Base-by-base conservation (phyloP, 768 basidiomycete genomes). In the Rhodotorula babjevae region DNA sequence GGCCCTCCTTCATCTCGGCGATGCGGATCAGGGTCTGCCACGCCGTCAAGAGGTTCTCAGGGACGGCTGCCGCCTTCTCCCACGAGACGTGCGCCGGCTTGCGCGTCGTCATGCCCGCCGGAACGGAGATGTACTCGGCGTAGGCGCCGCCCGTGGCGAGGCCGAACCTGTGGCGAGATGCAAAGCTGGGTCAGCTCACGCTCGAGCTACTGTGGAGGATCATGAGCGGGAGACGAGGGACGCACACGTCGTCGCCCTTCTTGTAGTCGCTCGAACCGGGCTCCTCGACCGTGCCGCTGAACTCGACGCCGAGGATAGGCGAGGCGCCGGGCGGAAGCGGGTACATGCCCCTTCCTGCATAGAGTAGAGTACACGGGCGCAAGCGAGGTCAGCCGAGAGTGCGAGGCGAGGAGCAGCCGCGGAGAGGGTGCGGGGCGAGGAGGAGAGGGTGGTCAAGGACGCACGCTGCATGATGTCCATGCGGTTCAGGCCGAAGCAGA, bases 21-120 rank as follows among this genome's bases (percentile, higher is more conserved):
- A 88, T 86, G 49, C 89, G 79, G 60, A 91, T 84, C 29, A 89
- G 80, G 2, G 63, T 52, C 36, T 62, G 58, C 60, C 74, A 75
- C 87, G 92, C 92, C 66, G 94, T 96, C n/a, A 67, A 58, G 47
- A 89, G 94, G 71, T 86, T 88, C 82, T 98, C 94, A 0, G 91
- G 91, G 53, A 75, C 67, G 14, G 87, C 88, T 23, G 93, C 92
- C 16, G 92, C 92, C 78, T 96, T 88, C 0, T 83, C 84, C 90
- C 90, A 95, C 44, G 87, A 86, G 71, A 98, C 82, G 79, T 88
- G 81, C 40, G 80, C 79, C 14, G 93, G 92, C 81, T 97, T 96
- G 72, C 79, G 83, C 69, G 92, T 82, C 68, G 95, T 79, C 82
- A 90, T 86, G 5, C 85, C 86, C 70, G 87, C 83, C 15, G 85